Evolutionary conservation across 805 yeast genomes (phyloP), one percentile per base, ranked within the genome.

Genomic region (Kuraishia ogatae): DNA sequence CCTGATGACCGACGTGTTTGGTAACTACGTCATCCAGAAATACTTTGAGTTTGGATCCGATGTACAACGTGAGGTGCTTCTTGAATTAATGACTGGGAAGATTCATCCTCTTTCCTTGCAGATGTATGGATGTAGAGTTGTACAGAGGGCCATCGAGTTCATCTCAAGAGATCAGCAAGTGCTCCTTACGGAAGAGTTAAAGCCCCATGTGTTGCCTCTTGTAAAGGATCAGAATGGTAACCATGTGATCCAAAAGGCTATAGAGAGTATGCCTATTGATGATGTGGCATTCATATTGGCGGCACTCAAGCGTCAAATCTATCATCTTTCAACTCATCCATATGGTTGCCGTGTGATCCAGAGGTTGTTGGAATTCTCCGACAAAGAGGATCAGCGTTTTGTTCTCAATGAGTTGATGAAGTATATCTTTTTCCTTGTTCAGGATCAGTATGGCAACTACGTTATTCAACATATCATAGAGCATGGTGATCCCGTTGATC

Each of bases 271-370:
- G 53, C 94, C 97, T 3, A 82, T 88, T 56, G 81, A 76, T 23
- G 71, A 78, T 50, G 79, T 90, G 56, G 78, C 83, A 43, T 92
- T 90, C 62, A 82, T 94, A 51, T 76, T 90, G 63, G 84, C 81
- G 39, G 81, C 91, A 29, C 77, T 94, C 60, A 79, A 76, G 57
- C 81, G 80, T 58, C 85, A 81, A 58, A 87, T 91, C 53, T 88
- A 89, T 64, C 96, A 88, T 64, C 75, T 94, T 59, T 87, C 97
- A 0, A 87, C 96, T 0, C 97, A 94, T 71, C 96, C 97, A 1
- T 94, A 94, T 69, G 99, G 99, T 21, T 94, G 99, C 71, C 81
- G 99, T 55, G 99, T 94, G 2, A 88, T 94, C 59, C 99, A 94
- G 73, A 78, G 99, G 59, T 76, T 93, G 61, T 75, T 94, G 58